Base-by-base conservation (phyloP, 257 asterid species). In the Plantago elongata region DNA sequence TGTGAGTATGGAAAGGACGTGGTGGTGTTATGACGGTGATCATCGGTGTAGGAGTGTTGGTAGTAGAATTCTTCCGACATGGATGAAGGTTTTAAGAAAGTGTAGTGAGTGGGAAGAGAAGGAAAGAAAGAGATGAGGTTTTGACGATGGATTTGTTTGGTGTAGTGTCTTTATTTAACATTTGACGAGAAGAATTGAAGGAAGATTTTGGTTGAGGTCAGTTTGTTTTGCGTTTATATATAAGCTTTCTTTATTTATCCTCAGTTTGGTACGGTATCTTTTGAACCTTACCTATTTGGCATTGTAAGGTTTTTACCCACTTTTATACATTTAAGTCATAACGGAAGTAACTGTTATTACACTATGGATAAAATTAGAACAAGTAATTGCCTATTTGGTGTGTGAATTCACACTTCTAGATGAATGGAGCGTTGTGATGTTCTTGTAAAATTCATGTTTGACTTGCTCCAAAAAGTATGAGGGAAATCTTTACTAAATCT, bases 21-120 rank as follows among this genome's bases (percentile, higher is more conserved):
- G 58, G 68, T 18, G 69, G n/a, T 34, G 40, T 7, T 30, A 42
- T 38, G 74, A 11, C 37, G 57, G 5, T 29, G 71, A 42, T 67
- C 75, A 11, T 74, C 71, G 67, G 45, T 78, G 78, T 56, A 78
- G 13, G 84, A 30, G 48, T 54, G 86, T 11, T 83, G 87, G 64
- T 83, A 79, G 76, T 70, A 83, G 13, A 77, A 78, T 56, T 85
- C 85, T 68, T 90, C 83, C 54, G 95, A 83, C 97, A 90, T 90
- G 76, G 29, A 11, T 45, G 4, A 45, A 49, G 52, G 62, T 27
- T 16, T 40, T 46, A 48, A 14, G 63, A 69, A 22, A 14, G 60
- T 27, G 42, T 2, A 60, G 71, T 16, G 51, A 61, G 27, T 22
- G 2, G 69, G 68, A 62, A 57, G 76, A 60, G 55, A 71, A 54